These are phyloP conservation scores for Hypomyces perniciosus DNA, from an alignment of 2,329 filamentous ascomycete species.

Conservation along the genomic window DNA sequence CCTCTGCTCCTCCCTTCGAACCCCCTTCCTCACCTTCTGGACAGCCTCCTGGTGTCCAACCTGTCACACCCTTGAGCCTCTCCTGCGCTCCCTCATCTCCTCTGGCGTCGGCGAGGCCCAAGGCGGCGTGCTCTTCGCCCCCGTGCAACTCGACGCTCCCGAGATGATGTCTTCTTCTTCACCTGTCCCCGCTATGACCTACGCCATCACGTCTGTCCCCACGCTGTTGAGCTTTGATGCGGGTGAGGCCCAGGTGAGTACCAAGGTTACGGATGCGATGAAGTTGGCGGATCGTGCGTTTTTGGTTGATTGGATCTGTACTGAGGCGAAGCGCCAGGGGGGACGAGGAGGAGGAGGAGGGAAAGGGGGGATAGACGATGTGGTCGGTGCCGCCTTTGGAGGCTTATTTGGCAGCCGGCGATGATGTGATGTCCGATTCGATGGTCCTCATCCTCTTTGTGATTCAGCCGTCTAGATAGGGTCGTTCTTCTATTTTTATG, in stretches of 20 bases:
- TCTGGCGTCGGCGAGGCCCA: conserved; percentile 48
- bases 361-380: conserved; percentile 16
- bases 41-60: conserved; percentile 53
- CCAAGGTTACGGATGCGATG: conserved; percentile 44
- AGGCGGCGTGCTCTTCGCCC: conserved; percentile 49
- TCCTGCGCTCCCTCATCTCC: conserved; percentile 43
- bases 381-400: conserved; percentile 26
- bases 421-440: not conserved
- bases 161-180: conserved; percentile 43
- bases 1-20: conserved; percentile 47
- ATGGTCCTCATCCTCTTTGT: not conserved
- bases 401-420: conserved; percentile 35
- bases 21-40: conserved; percentile 56
- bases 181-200: conserved; percentile 38
- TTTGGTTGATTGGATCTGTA: conserved; percentile 48
- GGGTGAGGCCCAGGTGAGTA: conserved; percentile 44
- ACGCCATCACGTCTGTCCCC: conserved; percentile 54
- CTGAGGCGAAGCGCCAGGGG: conserved; percentile 43
- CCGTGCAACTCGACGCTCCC: conserved; percentile 51
- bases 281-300: conserved; percentile 44
- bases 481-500: not conserved
- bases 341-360: conserved; percentile 39
- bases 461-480: not conserved
- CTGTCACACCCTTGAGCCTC: conserved; percentile 45
- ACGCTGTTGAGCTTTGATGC: conserved; percentile 53